Base-by-base conservation (phyloP, 2,329 filamentous ascomycete species). In the Colletotrichum sp. region DNA sequence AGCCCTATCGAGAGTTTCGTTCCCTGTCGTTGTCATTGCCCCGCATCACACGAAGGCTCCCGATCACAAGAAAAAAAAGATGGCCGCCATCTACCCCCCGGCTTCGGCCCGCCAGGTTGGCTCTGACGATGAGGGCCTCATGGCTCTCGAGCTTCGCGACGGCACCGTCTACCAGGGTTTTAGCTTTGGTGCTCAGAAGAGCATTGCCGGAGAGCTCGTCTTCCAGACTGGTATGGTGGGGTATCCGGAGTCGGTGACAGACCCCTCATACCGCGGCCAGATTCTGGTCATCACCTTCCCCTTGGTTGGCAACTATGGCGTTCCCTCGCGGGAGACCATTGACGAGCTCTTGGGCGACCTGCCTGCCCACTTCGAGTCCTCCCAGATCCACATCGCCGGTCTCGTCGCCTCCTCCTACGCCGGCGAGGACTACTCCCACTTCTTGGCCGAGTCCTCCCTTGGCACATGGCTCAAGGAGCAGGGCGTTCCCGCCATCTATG, bases 141-240 rank as follows among this genome's bases (percentile, higher is more conserved):
- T 98, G 87, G 94, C 94, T 84, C 94, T 99, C 80, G 96, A 99
- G 89, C 93, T 99, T 80, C 91, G 97, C 86, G 96, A 99, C 89
- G 96, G 96, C 86, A 92, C 94, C 74, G 92, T 95, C 83, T 98
- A 96, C 90, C 95, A 98, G 84, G 97, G 97, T 80, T 96, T 95
- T 89, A 98, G 96, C 91, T 99, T 99, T 84, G 97, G 97, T 86
- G 96, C 96, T 78, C 91, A 95, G 83, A 98, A 96, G 91, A 98
- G 95, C 88, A 93, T 98, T 82, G 94, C 96, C 79, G 97, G 97
- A 85, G 97, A 99, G 90, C 90, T 99, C 84, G 97, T 99, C 87
- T 99, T 99, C 89, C 96, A 99, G 91, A 99, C 97, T 74, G 97
- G 97, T 86, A 98, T 99, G 96, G 97, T 99, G 81, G 97, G 97